These are phyloP conservation scores for Calonectria leucothoes DNA, from an alignment of 2,329 filamentous ascomycete genomes.

Conservation along the genomic window DNA sequence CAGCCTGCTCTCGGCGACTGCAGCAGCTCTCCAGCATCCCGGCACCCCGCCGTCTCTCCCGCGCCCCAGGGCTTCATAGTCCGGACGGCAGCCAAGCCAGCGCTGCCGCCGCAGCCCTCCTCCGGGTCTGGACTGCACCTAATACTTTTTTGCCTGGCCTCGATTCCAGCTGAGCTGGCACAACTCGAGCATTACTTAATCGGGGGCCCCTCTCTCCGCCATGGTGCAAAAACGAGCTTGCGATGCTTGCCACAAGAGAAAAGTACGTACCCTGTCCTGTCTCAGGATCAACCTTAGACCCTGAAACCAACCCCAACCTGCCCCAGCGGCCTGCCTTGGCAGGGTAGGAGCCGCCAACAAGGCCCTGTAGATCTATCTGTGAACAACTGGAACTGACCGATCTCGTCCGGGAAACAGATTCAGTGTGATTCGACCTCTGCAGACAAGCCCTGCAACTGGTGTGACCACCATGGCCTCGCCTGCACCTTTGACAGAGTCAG, in stretches of 20 bases:
- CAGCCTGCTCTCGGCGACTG: background rate
- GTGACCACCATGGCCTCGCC: conserved; percentile 17
- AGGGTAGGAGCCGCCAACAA: background rate
- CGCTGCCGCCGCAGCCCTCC: background rate
- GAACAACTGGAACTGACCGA: background rate
- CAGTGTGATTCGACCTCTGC: conserved; percentile 14
- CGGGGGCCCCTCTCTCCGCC: conserved; percentile 2
- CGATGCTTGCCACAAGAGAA: conserved; percentile 24
- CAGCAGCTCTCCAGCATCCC: background rate
- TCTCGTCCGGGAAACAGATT: conserved; percentile 4
- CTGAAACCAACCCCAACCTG: background rate
- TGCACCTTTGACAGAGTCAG: conserved; percentile 37
- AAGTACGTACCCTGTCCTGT: conserved; percentile 16
- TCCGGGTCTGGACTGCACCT: background rate
- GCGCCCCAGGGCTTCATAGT: conserved; percentile 6
- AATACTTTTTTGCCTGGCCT: conserved; percentile 5
- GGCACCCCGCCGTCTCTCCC: background rate
- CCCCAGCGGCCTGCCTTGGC: background rate
- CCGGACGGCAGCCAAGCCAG: background rate
- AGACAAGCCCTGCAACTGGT: conserved; percentile 18
- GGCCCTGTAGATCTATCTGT: conserved; percentile 2
- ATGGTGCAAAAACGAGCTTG: conserved; percentile 23
- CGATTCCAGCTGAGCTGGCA: background rate
- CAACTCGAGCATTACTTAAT: conserved; percentile 17
- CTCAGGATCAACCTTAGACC: background rate